Evolutionary conservation across 768 basidiomycete genomes (phyloP).

Genomic region (Termitomyces sp.): DNA sequence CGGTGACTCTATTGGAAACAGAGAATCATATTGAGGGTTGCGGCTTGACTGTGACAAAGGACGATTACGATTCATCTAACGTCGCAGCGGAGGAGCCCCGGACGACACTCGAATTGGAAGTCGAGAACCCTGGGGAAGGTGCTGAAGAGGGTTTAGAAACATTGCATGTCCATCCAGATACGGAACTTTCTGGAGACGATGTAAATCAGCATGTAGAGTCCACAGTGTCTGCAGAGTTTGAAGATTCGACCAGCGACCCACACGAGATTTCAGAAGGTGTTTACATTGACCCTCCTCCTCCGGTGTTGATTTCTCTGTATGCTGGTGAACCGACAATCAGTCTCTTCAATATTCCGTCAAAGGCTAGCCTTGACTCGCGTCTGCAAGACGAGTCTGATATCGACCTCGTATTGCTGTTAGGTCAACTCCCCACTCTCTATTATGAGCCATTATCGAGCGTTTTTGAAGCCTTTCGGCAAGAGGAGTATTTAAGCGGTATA

Average conservation of each 20-base stretch:
- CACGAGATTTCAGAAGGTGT: conserved; percentile 62
- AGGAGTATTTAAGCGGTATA: conserved; percentile 42
- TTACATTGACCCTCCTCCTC: conserved; percentile 71
- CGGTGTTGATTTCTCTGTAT: conserved; percentile 49
- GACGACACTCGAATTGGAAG: not conserved
- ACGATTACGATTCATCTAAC: not conserved
- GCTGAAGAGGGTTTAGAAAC: not conserved
- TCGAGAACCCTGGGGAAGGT: not conserved
- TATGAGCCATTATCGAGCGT: conserved; percentile 69
- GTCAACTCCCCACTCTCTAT: conserved; percentile 62
- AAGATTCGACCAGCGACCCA: conserved; percentile 32
- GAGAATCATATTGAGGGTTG: not conserved
- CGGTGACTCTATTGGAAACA: not conserved
- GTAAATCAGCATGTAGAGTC: not conserved
- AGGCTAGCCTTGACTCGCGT: conserved; percentile 20
- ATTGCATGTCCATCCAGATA: not conserved
- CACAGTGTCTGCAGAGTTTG: not conserved
- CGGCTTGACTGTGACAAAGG: not conserved
- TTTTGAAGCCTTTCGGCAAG: conserved; percentile 68
- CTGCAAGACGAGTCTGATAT: conserved; percentile 13
- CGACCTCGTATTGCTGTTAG: conserved; percentile 44
- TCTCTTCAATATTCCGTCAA: conserved; percentile 51
- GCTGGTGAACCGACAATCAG: conserved; percentile 33
- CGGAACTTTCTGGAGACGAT: not conserved
- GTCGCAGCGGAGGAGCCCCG: not conserved